Evolutionary conservation across 2,329 filamentous ascomycete species (phyloP), one percentile per base, ranked within the genome.

Genomic region (Aschersonia sp.): DNA sequence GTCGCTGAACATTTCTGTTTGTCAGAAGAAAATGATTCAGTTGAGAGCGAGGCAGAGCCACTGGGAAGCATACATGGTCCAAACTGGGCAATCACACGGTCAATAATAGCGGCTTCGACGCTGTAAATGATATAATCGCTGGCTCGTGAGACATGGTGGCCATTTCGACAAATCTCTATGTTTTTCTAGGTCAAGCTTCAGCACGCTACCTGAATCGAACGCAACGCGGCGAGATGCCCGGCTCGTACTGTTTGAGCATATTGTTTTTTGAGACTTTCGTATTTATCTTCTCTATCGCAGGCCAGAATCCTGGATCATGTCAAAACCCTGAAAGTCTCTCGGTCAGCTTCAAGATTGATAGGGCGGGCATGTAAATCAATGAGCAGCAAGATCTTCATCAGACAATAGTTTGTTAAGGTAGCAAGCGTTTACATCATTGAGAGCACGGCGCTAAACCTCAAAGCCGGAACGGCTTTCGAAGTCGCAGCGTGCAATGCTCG

Each of bases 81-180:
- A 65, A 87, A 98, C 58, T 83, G 73, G 52, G 83, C 83, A 59
- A 95, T 92, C 57, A 95, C 86, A 55, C 76, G 77, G 62, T 87
- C 84, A 65, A 98, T 94, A 54, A 83, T 78, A 58, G 88, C 87
- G 52, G 92, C 92, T 68, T 97, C 90, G 66, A 98, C 92, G 67
- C 85, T 94, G 76, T 98, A 98, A 63, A 98, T 88, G 69, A 95
- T 95, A 66, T 89, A 97, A 74, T 97, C 90, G 81, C 89, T 95
- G 66, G 83, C 81, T 68, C 92, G 82, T 57, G 92, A 95, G 58
- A 98, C 92, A 64, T 90, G 77, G 70, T 97, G 89, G 58, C 94
- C 94, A 77, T 95, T 95, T 64, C 79, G 82, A 63, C 90, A 81
- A 59, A 98, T 92, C 66, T 85, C 81, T 72, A 98, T 73, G 71